phyloP scores from a whole-genome alignment of 164 flowering plant species.

The Tinospora cordifolia region DNA sequence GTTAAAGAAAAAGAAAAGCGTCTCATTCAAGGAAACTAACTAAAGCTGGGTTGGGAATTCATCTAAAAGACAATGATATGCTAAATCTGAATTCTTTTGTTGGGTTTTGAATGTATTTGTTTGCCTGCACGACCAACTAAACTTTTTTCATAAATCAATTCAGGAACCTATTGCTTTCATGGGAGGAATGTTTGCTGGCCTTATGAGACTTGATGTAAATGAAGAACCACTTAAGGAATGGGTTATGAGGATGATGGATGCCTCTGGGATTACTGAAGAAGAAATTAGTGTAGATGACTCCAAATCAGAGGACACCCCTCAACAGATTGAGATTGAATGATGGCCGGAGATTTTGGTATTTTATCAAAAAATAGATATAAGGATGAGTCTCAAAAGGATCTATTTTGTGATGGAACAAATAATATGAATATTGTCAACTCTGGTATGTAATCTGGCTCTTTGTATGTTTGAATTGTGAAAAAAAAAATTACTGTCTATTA shows the following conservation, averaged over 20 bases:
- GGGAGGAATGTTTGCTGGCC: conserved; percentile 83
- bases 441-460: not conserved
- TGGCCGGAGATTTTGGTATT: not conserved
- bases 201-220: conserved; percentile 69
- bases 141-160: not conserved
- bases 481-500: too few relatives aligned
- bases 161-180: conserved; percentile 87
- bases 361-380: not conserved
- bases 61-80: too few relatives aligned
- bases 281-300: conserved; percentile 30
- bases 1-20: too few relatives aligned
- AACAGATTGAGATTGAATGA: conserved; percentile 71
- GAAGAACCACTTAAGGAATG: conserved; percentile 88
- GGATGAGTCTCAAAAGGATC: not conserved
- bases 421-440: not conserved
- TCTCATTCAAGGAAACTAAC: too few relatives aligned
- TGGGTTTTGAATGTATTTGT: not conserved
- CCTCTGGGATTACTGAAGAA: conserved; percentile 56
- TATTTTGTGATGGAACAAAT: not conserved
- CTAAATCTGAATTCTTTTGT: not conserved
- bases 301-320: conserved; percentile 41
- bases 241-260: conserved; percentile 71
- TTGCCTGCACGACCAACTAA: not conserved
- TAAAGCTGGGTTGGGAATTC: too few relatives aligned
- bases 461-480: not conserved